Conservation (phyloP, 2,329 filamentous ascomycete species). For the Dissoconium aciculare region DNA sequence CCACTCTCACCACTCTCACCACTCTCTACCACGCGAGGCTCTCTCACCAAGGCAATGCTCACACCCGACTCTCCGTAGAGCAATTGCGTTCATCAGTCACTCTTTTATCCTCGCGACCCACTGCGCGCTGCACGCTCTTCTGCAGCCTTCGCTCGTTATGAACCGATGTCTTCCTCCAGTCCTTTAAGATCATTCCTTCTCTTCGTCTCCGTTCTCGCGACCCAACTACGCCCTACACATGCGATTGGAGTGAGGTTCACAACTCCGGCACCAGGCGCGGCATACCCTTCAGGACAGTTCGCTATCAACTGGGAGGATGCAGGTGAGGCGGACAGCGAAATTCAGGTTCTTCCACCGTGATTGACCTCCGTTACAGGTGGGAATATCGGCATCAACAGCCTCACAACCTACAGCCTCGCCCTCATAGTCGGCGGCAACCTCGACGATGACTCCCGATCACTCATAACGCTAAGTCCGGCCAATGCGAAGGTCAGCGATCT, state of each 20-base stretch:
- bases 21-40: too few species aligned
- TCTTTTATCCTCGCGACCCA: too few species aligned
- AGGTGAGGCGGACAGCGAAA: slow-evolving; percentile 2
- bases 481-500: slow-evolving; percentile 7
- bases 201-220: slow-evolving; percentile 5
- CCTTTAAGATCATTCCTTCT: slow-evolving; percentile 4
- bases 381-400: slow-evolving; percentile 7
- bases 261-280: slow-evolving; percentile 9
- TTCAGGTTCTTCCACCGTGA: background rate
- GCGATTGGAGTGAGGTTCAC: slow-evolving; percentile 10
- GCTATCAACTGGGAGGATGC: slow-evolving; percentile 12
- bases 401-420: slow-evolving; percentile 9
- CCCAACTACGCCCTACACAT: slow-evolving; percentile 6
- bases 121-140: too few species aligned
- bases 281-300: slow-evolving; percentile 9
- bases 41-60: too few species aligned
- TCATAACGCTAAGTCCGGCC: slow-evolving; percentile 9
- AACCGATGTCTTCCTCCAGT: background rate
- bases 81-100: too few species aligned
- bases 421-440: slow-evolving; percentile 13
- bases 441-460: slow-evolving; percentile 8
- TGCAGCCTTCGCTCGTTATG: slow-evolving; percentile 1
- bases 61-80: too few species aligned
- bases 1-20: too few species aligned
- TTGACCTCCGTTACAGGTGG: slow-evolving; percentile 3